Conservation (phyloP, 2,329 filamentous ascomycete genomes). For the Colletotrichum tropicale region DNA sequence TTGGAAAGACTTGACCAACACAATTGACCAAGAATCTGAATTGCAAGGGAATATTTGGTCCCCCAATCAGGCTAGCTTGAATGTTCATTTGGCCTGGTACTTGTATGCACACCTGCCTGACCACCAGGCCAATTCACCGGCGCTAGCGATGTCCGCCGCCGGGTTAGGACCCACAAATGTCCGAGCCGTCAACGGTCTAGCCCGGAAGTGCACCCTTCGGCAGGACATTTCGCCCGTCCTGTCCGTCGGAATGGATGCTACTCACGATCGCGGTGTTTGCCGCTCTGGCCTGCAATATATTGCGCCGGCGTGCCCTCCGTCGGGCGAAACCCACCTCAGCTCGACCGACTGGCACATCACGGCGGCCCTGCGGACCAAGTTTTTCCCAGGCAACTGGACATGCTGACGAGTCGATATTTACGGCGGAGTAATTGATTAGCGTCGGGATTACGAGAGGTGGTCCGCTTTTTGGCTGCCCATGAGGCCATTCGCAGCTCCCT, state of each 20-base stretch:
- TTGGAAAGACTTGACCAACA: neutral
- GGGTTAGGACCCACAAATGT: neutral
- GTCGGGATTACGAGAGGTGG: neutral
- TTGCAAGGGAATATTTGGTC: neutral
- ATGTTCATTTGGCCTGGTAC: neutral
- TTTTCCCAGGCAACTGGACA: neutral
- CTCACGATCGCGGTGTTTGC: neutral
- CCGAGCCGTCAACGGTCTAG: neutral
- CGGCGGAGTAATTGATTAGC: neutral
- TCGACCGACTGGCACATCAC: neutral
- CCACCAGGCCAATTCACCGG: neutral
- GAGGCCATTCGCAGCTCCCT: neutral
- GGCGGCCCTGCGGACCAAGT: neutral
- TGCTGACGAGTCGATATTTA: neutral
- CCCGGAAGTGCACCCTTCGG: neutral
- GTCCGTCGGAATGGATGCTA: neutral
- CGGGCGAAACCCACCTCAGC: neutral
- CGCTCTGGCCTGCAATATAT: neutral
- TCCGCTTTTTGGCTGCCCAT: neutral
- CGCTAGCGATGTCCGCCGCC: neutral
- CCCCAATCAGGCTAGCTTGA: neutral
- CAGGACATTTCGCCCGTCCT: constrained; percentile 1
- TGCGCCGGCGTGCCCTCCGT: neutral
- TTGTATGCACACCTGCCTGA: neutral
- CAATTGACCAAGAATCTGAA: neutral